Conservation (phyloP, 108 stramenopile genomes). For the Seminavis robusta region DNA sequence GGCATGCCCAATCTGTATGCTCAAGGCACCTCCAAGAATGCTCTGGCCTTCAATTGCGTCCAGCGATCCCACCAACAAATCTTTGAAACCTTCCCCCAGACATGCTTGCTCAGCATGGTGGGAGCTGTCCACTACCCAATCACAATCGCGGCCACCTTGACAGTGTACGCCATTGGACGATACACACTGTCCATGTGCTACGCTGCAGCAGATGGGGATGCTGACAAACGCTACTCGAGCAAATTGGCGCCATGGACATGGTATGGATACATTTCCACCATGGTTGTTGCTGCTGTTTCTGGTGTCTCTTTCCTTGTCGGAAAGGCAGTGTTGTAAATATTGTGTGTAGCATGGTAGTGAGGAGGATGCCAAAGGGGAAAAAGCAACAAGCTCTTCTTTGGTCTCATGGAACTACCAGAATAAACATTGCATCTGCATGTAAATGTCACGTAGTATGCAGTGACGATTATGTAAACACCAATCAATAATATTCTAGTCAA, state of each 20-base stretch:
- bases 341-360: too few species aligned
- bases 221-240: constrained; percentile 4
- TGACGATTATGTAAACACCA: too few species aligned
- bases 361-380: too few species aligned
- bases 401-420: too few species aligned
- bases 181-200: constrained; percentile 5
- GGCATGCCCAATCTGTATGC: constrained; percentile 56
- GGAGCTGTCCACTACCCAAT: constrained; percentile 8
- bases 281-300: too few species aligned
- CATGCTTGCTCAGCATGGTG: neutral
- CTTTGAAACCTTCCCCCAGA: constrained; percentile 44
- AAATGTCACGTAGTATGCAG: too few species aligned
- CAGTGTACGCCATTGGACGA: constrained; percentile 9
- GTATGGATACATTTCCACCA: too few species aligned
- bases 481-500: too few species aligned
- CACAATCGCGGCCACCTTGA: constrained; percentile 1
- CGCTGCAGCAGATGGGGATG: constrained; percentile 7
- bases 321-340: too few species aligned
- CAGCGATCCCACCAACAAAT: constrained; percentile 66
- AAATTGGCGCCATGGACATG: constrained; percentile 9
- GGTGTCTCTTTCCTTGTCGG: too few species aligned
- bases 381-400: too few species aligned
- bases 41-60: constrained; percentile 51
- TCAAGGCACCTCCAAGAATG: constrained; percentile 49
- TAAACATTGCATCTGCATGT: too few species aligned